Conservation (phyloP, 106 monocot genomes). For the Dendrobium catenatum region DNA sequence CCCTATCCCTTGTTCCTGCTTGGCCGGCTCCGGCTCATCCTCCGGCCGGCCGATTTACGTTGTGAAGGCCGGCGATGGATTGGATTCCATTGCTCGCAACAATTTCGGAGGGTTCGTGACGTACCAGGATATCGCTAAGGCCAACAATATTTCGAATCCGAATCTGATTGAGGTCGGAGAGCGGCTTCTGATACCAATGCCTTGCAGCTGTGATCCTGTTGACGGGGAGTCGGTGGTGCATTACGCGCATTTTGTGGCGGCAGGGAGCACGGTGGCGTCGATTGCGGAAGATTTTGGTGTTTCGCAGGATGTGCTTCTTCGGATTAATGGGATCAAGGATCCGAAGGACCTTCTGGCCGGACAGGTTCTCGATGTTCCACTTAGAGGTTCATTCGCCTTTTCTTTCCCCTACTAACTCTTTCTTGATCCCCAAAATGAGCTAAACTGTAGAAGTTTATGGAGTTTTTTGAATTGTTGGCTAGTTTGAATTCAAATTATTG, state of each 20-base stretch:
- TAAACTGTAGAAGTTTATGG: background rate
- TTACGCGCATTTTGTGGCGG: constrained; percentile 35
- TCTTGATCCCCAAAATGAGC: background rate
- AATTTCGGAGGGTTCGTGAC: constrained; percentile 41
- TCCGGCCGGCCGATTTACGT: constrained; percentile 32
- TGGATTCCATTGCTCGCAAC: constrained; percentile 42
- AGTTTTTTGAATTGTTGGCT: background rate
- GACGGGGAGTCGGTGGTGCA: constrained; percentile 39
- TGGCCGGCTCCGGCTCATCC: constrained; percentile 38
- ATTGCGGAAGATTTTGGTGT: constrained; percentile 55
- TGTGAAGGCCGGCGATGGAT: constrained; percentile 31
- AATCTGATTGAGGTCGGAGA: constrained; percentile 35
- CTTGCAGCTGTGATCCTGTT: constrained; percentile 77
- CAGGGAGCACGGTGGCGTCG: constrained; percentile 31
- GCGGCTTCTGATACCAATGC: constrained; percentile 63
- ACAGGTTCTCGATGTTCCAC: constrained; percentile 56
- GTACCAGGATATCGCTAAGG: constrained; percentile 43
- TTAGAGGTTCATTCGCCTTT: constrained; percentile 22
- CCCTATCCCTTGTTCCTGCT: constrained; percentile 63
- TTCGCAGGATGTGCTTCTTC: constrained; percentile 15
- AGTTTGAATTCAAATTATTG: background rate
- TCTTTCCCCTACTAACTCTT: background rate
- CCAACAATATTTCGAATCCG: constrained; percentile 41
- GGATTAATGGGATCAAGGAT: constrained; percentile 43
- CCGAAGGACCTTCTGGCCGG: constrained; percentile 43